Base-by-base conservation (phyloP, 129 eudicot species). In the Glebionis coronaria region DNA sequence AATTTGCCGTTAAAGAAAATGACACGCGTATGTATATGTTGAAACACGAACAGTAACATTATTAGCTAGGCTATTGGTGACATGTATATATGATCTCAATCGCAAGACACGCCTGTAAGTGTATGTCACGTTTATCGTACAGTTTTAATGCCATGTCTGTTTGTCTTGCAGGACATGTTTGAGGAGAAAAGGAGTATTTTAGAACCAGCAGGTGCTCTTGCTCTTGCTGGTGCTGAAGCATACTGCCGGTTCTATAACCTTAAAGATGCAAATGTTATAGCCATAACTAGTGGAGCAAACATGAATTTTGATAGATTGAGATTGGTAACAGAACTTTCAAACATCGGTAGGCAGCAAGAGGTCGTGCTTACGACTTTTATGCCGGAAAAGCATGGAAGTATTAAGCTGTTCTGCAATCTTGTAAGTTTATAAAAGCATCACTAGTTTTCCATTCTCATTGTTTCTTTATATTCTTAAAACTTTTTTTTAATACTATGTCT, bases 221-320 rank as follows among this genome's bases (percentile, higher is more conserved):
- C 97, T 44, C 88, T 91, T 60, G 97, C 97, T 70, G 97, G 97
- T 68, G 97, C 97, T 29, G 94, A 91, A 78, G 97, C 97, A 63
- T 91, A 91, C 76, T 91, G 97, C 87, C 83, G 78, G 57, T 88
- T 70, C 56, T 83, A 91, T 73, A 85, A 85, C 55, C 78, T 88
- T 23, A 83, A 91, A 85, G 88, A 76, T 83, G 87, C 67, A 35
- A 91, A 85, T 74, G 85, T 91, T 5, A 90, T 85, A 53, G 91
- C 83, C 31, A 71, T 91, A 31, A 82, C 97, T 12, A 91, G 97
- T 78, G 97, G 97, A 46, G 97, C 97, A 58, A 91, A 91, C 75
- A 91, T 91, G 97, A 88, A 88, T 64, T 91, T 91, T 76, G 93
- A 88, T 80, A 76, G 87, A 68, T 58, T 91, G 77, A 81, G 94